These are phyloP conservation scores for Fraxinus dipetala DNA, from an alignment of 305 asterid genomes.

Conservation along the genomic window DNA sequence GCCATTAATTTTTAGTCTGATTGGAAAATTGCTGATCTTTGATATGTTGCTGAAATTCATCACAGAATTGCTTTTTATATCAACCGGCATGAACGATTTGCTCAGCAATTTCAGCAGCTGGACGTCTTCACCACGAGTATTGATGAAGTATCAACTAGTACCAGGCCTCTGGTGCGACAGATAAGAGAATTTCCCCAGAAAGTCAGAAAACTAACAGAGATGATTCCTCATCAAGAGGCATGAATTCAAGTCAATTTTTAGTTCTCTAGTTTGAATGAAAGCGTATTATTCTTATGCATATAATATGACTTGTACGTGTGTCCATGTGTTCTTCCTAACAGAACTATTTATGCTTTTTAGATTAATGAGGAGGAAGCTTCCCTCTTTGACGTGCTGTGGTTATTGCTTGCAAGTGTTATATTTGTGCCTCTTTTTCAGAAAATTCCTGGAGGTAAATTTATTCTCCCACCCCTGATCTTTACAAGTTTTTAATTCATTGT, in stretches of 20 bases:
- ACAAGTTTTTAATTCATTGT: background rate
- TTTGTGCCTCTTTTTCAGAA: slow-evolving; percentile 96
- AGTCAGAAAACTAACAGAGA: slow-evolving; percentile 71
- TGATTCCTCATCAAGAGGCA: slow-evolving; percentile 98
- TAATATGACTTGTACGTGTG: slow-evolving; percentile 10
- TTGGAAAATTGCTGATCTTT: slow-evolving; percentile 27
- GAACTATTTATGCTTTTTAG: slow-evolving; percentile 37
- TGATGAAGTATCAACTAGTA: slow-evolving; percentile 78
- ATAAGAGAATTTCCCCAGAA: slow-evolving; percentile 64
- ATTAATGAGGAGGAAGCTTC: slow-evolving; percentile 97
- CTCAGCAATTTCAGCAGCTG: slow-evolving; percentile 61
- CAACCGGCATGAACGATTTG: slow-evolving; percentile 55
- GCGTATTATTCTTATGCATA: slow-evolving; percentile 17
- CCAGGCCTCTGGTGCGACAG: slow-evolving; percentile 75
- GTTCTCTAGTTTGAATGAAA: slow-evolving; percentile 20
- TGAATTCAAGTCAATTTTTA: slow-evolving; percentile 24
- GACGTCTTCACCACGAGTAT: slow-evolving; percentile 62
- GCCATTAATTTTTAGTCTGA: slow-evolving; percentile 23
- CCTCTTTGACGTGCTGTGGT: slow-evolving; percentile 90
- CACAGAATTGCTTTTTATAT: slow-evolving; percentile 55
- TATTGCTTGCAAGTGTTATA: slow-evolving; percentile 96
- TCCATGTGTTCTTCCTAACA: slow-evolving; percentile 24
- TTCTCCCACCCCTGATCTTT: background rate
- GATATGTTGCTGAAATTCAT: slow-evolving; percentile 36
- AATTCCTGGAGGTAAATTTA: slow-evolving; percentile 91